phyloP scores from a whole-genome alignment of 2,329 filamentous ascomycete genomes.

The Neonectria hederae region DNA sequence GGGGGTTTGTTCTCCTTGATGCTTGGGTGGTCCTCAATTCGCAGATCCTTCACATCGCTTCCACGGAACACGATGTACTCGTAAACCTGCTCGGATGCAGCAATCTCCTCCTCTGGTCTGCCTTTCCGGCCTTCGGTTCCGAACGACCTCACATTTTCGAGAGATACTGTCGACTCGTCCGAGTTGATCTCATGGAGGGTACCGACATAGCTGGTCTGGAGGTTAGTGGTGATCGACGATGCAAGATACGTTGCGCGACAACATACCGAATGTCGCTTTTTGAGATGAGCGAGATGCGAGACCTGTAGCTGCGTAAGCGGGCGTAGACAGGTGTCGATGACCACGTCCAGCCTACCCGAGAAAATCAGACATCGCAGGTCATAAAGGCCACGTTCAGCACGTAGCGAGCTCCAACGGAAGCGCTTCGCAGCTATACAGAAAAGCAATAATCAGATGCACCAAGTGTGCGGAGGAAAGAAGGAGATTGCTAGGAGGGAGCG shows the following conservation, averaged over 20 bases:
- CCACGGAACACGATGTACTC: slow-evolving; percentile 99
- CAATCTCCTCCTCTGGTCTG: slow-evolving; percentile 82
- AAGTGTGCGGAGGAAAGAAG: slow-evolving; percentile 27
- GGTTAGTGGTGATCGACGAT: slow-evolving; percentile 46
- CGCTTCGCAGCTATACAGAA: slow-evolving; percentile 34
- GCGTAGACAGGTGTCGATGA: slow-evolving; percentile 42
- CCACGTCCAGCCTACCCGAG: slow-evolving; percentile 59
- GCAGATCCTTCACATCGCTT: slow-evolving; percentile 97
- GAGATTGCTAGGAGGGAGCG: slow-evolving; percentile 28
- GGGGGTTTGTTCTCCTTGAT: slow-evolving; percentile 79
- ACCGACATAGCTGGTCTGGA: slow-evolving; percentile 81
- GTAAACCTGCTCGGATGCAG: slow-evolving; percentile 87
- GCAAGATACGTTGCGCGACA: slow-evolving; percentile 45
- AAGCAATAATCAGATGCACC: slow-evolving; percentile 32
- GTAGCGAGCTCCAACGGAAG: slow-evolving; percentile 46
- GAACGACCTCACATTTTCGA: slow-evolving; percentile 94
- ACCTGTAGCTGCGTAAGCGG: slow-evolving; percentile 63
- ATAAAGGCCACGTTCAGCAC: slow-evolving; percentile 53
- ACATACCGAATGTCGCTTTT: slow-evolving; percentile 95
- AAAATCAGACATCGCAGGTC: slow-evolving; percentile 66
- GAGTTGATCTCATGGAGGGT: slow-evolving; percentile 98
- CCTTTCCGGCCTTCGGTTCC: slow-evolving; percentile 91
- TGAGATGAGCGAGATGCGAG: slow-evolving; percentile 95
- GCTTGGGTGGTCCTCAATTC: slow-evolving; percentile 84
- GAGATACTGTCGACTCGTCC: slow-evolving; percentile 93